Evolutionary conservation across 2,329 filamentous ascomycete species (phyloP), one percentile per base, ranked within the genome.

Genomic region (Paraphoma chrysanthemicola): DNA sequence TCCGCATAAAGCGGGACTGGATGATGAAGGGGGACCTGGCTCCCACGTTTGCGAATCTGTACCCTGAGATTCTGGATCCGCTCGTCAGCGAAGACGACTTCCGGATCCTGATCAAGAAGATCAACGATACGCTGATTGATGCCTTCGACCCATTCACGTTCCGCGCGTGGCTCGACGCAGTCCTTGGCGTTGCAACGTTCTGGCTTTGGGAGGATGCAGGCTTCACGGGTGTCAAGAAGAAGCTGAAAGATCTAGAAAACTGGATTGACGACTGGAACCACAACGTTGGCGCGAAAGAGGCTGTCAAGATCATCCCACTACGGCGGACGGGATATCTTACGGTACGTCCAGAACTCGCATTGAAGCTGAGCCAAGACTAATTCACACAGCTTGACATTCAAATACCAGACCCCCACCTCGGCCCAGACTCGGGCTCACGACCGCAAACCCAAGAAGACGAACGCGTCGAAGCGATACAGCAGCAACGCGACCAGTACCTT

Each of bases 141-240:
- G 88, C 90, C 0, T 97, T 96, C 75, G 87, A 90, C 69, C 94
- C 95, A 0, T 93, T 88, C 74, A 87, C 84, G 52, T 79, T 86
- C 67, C 83, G 91, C 48, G 96, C 96, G 66, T 87, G 93, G 69
- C 63, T 97, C 0, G 95, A 99, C 76, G 86, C 87, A 11, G 75
- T 92, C 10, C 74, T 98, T 65, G 93, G 94, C 1, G 81, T 96
- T 4, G 78, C 93, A 33, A 98, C 95, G 0, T 91, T 94, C 18
- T 99, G 93, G 91, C 70, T 98, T 33, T 98, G 93, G 92, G 95
- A 99, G 56, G 94, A 98, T 72, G 69, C 94, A 18, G 93, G 94
- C 1, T 78, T 92, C 36, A 91, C 91, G 3, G 87, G 85, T 8
- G 85, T 90, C 56, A 98, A 98, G 80, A 80, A 82, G 18, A 85